Percentiles rank a stretch among this genome's conserved stretches.
These are phyloP conservation scores for Mucor mucedo DNA, from an alignment of 371 early-diverging fungal genomes.

Conservation along the genomic window DNA sequence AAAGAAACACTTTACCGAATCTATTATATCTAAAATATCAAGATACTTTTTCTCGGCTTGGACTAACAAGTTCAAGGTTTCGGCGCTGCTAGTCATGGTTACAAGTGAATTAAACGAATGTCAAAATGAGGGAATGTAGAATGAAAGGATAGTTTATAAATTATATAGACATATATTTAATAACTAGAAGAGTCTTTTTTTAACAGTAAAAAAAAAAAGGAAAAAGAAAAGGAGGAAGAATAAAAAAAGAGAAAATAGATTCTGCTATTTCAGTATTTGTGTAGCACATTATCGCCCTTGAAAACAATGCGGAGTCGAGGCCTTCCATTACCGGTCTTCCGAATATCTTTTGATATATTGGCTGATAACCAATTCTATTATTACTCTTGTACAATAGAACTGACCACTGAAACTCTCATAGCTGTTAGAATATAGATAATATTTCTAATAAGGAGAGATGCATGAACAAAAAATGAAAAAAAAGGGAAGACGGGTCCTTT, in stretches of 20 bases:
- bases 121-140: slow-evolving; percentile 16
- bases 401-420: too few relatives aligned
- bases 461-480: too few relatives aligned
- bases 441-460: too few relatives aligned
- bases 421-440: too few relatives aligned
- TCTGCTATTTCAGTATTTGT: neutral
- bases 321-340: slow-evolving; percentile 9
- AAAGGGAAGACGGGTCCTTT: too few relatives aligned
- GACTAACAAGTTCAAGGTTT: slow-evolving; percentile 25
- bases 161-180: neutral
- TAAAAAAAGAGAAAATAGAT: neutral
- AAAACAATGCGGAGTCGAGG: slow-evolving; percentile 26
- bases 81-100: slow-evolving; percentile 12
- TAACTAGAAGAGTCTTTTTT: neutral
- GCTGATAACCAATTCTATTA: neutral
- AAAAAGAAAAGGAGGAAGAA: slow-evolving; percentile 10
- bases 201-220: slow-evolving; percentile 1
- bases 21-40: slow-evolving; percentile 27
- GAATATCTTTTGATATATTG: neutral
- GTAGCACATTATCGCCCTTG: slow-evolving; percentile 19
- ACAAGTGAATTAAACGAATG: slow-evolving; percentile 7
- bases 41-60: slow-evolving; percentile 38
- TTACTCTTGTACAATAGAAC: neutral
- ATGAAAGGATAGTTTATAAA: slow-evolving; percentile 6
- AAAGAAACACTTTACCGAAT: slow-evolving; percentile 20